Conservation (phyloP, 306 rosid genomes). For the Lathyrus oleraceus region DNA sequence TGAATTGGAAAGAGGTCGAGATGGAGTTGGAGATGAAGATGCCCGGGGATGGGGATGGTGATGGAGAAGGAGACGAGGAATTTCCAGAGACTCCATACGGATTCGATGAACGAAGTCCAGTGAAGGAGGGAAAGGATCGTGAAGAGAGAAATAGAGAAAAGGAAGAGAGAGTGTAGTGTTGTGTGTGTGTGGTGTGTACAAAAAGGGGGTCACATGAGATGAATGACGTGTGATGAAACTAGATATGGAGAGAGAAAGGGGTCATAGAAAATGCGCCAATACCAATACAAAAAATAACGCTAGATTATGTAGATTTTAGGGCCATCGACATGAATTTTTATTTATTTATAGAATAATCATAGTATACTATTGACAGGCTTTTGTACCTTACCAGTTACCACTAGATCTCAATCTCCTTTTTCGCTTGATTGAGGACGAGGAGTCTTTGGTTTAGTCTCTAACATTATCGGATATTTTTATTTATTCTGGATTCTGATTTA, state of each 20-base stretch:
- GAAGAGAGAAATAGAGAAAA: background rate
- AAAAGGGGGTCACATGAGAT: slow-evolving; percentile 16
- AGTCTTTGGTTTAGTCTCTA: background rate
- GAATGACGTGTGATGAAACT: background rate
- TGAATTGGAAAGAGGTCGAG: slow-evolving; percentile 12
- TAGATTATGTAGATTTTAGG: background rate
- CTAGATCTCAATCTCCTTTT: background rate
- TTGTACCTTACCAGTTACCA: background rate
- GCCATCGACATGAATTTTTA: background rate
- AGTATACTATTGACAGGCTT: background rate
- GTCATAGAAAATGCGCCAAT: background rate
- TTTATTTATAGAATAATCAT: background rate
- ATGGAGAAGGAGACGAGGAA: slow-evolving; percentile 32
- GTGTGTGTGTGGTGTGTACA: slow-evolving; percentile 7
- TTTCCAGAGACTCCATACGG: slow-evolving; percentile 58
- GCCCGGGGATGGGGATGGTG: slow-evolving; percentile 15
- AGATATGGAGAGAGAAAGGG: slow-evolving; percentile 26
- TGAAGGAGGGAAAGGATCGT: slow-evolving; percentile 46
- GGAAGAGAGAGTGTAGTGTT: background rate
- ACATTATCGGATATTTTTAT: background rate
- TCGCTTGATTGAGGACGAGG: background rate
- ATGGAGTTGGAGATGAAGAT: slow-evolving; percentile 27
- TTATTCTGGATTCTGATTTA: background rate
- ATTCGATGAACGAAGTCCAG: background rate
- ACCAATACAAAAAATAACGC: background rate